Evolutionary conservation across 192 early-diverging fungal species (phyloP), one percentile per base, ranked within the genome.

Genomic region (Pilaira anomala): DNA sequence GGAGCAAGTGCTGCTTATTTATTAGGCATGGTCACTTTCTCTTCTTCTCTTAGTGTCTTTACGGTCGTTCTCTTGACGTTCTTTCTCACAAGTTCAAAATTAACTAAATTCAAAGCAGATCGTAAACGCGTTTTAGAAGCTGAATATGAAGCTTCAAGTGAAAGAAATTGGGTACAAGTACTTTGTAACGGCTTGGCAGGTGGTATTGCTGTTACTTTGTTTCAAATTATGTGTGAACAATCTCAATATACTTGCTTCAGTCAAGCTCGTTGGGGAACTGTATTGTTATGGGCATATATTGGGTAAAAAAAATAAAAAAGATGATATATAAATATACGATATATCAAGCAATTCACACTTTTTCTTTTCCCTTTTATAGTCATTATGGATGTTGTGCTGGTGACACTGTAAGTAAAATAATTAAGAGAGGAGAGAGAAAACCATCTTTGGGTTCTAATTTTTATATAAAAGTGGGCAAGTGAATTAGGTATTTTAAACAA

Each of bases 401-500:
- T 50, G 83, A 85, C 51, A 83, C 83, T 28, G 83, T 85, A 78
- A 51, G 54, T 19, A 3, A 25, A 24, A 28, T 28, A 54, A 28
- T 16, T 7, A 22, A 26, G 46, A 24, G 49, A 30, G n/a, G 18
- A 39, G 21, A 8, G 16, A 21, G 1, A 19, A 48, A 13, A 16
- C n/a, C n/a, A 39, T 29, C 14, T 52, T 0, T 54, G 46, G 12
- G 3, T 41, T 16, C 19, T 33, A 24, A 46, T 49, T 21, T 30
- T 45, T 8, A 16, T 46, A 44, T 48, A 30, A 19, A 63, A 85
- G 81, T 96, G 89, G 90, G 89, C 93, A 29, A 89, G 87, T 72
- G 95, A 98, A 69, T 75, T 98, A 22, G 95, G 95, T 1, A 82
- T 93, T 13, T 73, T 98, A 19, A 88, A 83, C 68, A 79, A 79